A percentile compares a stretch with the other conserved stretches of the same genome.
phyloP scores from a whole-genome alignment of 2,329 filamentous ascomycete species.

The Aspergillus niger region DNA sequence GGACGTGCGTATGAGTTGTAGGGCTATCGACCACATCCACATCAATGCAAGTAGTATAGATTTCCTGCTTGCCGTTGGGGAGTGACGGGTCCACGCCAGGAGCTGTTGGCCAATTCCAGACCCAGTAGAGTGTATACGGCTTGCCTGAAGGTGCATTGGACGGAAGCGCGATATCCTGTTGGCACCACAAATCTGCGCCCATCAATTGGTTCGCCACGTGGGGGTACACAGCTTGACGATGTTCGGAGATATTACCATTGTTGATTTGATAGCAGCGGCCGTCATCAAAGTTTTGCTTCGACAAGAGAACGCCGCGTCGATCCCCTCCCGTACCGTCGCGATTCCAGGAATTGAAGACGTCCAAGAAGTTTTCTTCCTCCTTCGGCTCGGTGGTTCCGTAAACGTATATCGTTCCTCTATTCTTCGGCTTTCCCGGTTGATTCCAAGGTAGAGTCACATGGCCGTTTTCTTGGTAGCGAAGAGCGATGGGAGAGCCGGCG shows the following conservation, averaged over 20 bases:
- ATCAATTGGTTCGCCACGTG: slow-evolving; percentile 54
- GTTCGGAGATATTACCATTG: slow-evolving; percentile 55
- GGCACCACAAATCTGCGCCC: slow-evolving; percentile 71
- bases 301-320: slow-evolving; percentile 71
- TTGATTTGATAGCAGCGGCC: slow-evolving; percentile 85
- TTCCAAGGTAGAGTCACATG: slow-evolving; percentile 66
- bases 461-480: slow-evolving; percentile 74
- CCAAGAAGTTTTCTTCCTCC: slow-evolving; percentile 59
- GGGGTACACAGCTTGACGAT: slow-evolving; percentile 61
- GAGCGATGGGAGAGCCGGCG: slow-evolving; percentile 65
- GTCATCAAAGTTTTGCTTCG: slow-evolving; percentile 82
- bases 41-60: slow-evolving; percentile 55
- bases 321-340: slow-evolving; percentile 78
- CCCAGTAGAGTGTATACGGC: slow-evolving; percentile 85
- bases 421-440: slow-evolving; percentile 61
- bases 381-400: slow-evolving; percentile 69
- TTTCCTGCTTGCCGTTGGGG: slow-evolving; percentile 47
- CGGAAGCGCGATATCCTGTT: slow-evolving; percentile 78
- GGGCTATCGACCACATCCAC: slow-evolving; percentile 41
- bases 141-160: slow-evolving; percentile 61
- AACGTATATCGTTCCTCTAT: slow-evolving; percentile 72
- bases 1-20: slow-evolving; percentile 15
- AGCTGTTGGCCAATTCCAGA: slow-evolving; percentile 88
- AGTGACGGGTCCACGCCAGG: slow-evolving; percentile 37
- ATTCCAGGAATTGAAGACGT: slow-evolving; percentile 77